Evolutionary conservation across 306 rosid genomes (phyloP), one percentile per base, ranked within the genome.

Genomic region (Glycine tomentella): DNA sequence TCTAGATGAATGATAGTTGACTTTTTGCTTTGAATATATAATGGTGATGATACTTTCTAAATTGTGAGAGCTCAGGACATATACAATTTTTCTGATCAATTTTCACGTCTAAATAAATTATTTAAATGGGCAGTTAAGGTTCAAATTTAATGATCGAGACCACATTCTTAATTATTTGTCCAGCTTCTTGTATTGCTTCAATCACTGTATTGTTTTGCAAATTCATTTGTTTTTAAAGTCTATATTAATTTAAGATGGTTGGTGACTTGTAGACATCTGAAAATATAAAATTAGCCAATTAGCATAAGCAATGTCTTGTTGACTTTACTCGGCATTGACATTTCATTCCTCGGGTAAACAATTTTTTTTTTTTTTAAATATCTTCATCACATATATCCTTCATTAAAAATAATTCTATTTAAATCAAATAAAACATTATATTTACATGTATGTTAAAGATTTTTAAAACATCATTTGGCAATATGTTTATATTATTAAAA

Each of bases 11-110:
- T 3, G 8, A 52, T 45, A 55, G 48, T 68, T 78, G 82, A 68
- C 82, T 68, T 55, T 12, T 69, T 13, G 4, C 44, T 78, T 67
- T 40, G 10, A 67, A 65, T 16, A 66, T 13, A 11, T 40, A 42
- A 15, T 36, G 20, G 44, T 13, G 17, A 63, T 0, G 69, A 67
- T 8, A 9, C 15, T 15, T 3, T 67, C n/a, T 36, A 9, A 66
- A 9, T 8, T 40, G 33, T 40, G 49, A 66, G 14, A 40, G 12
- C 34, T 67, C 3, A 42, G 9, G 53, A 67, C 72, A 44, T 8
- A 0, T 16, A 3, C 0, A 40, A 65, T 38, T 14, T 14, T 40
- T 36, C 20, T 65, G 31, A 51, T 65, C 50, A n/a, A 40, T n/a
- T 65, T 40, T 38, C 6, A 40, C 31, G 31, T 3, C 31, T n/a